Percentiles rank a stretch among this genome's conserved stretches.
Conservation (phyloP, 2,329 filamentous ascomycete genomes). For the Verticillium albo-atrum region DNA sequence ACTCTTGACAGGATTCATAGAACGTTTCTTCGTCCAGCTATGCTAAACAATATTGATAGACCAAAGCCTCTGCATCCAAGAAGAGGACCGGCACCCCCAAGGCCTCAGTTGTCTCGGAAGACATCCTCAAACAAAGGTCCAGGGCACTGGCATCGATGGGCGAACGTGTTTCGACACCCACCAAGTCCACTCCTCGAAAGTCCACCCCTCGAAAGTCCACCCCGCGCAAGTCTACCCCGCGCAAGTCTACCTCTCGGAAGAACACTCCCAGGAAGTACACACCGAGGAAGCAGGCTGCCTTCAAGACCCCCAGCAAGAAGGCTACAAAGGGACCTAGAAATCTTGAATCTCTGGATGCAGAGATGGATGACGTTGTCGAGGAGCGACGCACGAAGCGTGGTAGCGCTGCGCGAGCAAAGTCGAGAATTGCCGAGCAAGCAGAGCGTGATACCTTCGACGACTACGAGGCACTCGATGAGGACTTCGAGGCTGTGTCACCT, state of each 20-base stretch:
- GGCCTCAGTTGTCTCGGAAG: neutral
- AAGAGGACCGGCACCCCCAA: neutral
- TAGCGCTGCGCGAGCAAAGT: slow-evolving; percentile 2
- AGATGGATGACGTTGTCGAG: neutral
- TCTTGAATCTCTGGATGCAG: neutral
- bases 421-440: neutral
- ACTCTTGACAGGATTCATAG: neutral
- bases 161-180: neutral
- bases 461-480: neutral
- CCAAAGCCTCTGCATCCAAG: neutral
- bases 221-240: neutral
- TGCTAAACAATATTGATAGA: neutral
- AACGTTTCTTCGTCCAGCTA: neutral
- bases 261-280: neutral
- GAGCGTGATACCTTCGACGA: neutral
- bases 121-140: neutral
- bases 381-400: neutral
- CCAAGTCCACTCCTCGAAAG: neutral
- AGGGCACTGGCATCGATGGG: neutral
- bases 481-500: neutral
- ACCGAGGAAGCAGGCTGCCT: neutral
- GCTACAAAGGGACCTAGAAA: neutral
- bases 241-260: neutral
- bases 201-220: neutral
- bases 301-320: neutral